Evolutionary conservation across 2,329 filamentous ascomycete genomes (phyloP).

Genomic region (Colletotrichum truncatum): DNA sequence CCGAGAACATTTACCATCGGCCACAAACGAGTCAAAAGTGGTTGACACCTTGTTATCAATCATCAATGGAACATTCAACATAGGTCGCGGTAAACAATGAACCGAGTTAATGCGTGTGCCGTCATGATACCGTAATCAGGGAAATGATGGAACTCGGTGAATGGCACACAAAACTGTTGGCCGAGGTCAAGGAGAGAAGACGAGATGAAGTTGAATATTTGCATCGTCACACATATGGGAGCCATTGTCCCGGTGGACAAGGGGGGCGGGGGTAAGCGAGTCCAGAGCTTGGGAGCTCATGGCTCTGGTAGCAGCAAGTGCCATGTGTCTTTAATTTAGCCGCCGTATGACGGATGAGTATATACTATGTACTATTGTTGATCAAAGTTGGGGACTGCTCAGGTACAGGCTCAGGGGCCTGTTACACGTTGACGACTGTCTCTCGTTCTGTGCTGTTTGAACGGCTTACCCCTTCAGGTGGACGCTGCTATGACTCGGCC

Average conservation of each 20-base stretch:
- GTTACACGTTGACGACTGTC: constrained; percentile 2
- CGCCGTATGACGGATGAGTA: not conserved
- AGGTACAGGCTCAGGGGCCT: not conserved
- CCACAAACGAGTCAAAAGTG: not conserved
- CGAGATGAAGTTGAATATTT: not conserved
- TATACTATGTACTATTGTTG: too few species aligned
- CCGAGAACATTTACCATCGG: too few species aligned
- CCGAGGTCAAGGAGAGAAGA: not conserved
- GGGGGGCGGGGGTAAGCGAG: not conserved
- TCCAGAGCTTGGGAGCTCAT: not conserved
- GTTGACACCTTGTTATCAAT: not conserved
- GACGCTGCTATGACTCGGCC: too few species aligned
- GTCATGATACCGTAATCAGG: not conserved
- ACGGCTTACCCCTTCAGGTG: not conserved
- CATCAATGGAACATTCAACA: not conserved
- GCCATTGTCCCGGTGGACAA: not conserved
- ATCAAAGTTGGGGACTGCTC: not conserved
- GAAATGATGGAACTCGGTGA: not conserved
- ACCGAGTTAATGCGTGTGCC: not conserved
- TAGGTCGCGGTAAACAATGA: not conserved
- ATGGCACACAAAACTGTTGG: not conserved
- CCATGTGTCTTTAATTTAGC: not conserved
- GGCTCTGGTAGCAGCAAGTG: not conserved
- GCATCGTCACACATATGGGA: not conserved
- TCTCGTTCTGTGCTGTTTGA: not conserved